Evolutionary conservation across 805 yeast species (phyloP).

Genomic region (Pichia manshurica): DNA sequence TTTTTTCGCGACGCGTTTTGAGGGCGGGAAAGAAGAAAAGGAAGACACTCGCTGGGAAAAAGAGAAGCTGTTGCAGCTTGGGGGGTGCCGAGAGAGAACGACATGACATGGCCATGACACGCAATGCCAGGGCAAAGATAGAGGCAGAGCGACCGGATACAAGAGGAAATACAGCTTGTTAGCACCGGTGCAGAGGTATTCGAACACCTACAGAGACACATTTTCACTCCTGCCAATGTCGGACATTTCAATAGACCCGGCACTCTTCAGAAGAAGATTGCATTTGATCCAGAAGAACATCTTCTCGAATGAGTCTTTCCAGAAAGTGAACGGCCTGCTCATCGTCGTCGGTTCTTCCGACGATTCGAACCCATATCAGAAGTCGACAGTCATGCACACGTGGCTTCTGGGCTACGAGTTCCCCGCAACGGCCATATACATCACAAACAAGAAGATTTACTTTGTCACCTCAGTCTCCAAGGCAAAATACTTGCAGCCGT

Average conservation of each 20-base stretch:
- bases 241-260: slow-evolving; percentile 51
- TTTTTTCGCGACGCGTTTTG: too few species aligned
- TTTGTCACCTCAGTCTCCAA: slow-evolving; percentile 80
- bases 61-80: neutral
- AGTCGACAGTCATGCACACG: slow-evolving; percentile 77
- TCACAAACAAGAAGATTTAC: slow-evolving; percentile 53
- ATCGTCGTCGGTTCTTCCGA: slow-evolving; percentile 80
- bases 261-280: slow-evolving; percentile 48
- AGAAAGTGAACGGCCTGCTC: slow-evolving; percentile 45
- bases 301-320: slow-evolving; percentile 30
- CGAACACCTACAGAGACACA: too few species aligned
- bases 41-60: too few species aligned
- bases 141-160: neutral
- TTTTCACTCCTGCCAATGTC: slow-evolving; percentile 37
- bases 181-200: too few species aligned
- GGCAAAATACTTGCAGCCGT: slow-evolving; percentile 67
- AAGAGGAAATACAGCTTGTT: too few species aligned
- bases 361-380: slow-evolving; percentile 84
- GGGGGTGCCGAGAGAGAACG: neutral
- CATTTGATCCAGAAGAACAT: slow-evolving; percentile 36
- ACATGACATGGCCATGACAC: too few species aligned
- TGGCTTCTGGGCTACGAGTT: slow-evolving; percentile 95
- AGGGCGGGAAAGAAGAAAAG: too few species aligned
- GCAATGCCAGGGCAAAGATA: too few species aligned
- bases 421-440: slow-evolving; percentile 76